Evolutionary conservation across 495 filamentous ascomycete genomes (phyloP).

Genomic region (Aspergillus hancockii): DNA sequence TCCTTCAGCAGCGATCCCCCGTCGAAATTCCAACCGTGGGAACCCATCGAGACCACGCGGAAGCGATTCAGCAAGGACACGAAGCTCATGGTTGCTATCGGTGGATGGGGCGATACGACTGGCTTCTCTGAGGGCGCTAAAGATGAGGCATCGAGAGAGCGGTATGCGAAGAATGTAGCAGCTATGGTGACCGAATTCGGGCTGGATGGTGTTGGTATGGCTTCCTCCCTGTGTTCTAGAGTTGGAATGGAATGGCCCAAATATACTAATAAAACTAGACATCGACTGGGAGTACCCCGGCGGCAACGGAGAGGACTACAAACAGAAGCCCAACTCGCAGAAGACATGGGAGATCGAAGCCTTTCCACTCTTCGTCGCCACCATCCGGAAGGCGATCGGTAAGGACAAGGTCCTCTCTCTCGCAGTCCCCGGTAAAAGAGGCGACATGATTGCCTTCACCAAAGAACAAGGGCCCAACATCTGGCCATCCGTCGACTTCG

Average conservation of each 20-base stretch:
- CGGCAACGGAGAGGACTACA: conserved; percentile 78
- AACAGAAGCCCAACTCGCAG: conserved; percentile 59
- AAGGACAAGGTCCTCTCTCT: conserved; percentile 64
- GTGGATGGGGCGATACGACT: conserved; percentile 69
- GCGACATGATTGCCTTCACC: conserved; percentile 76
- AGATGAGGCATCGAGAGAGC: conserved; percentile 49
- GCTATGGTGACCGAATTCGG: conserved; percentile 61
- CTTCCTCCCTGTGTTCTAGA: not conserved
- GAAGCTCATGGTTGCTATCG: conserved; percentile 69
- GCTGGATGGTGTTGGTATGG: conserved; percentile 58
- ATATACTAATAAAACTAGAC: conserved; percentile 46
- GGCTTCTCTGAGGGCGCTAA: conserved; percentile 62
- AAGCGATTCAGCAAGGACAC: conserved; percentile 59
- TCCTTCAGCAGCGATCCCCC: conserved; percentile 57
- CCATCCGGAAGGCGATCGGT: conserved; percentile 61
- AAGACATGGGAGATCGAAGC: conserved; percentile 63
- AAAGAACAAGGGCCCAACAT: conserved; percentile 62
- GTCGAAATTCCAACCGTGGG: conserved; percentile 57
- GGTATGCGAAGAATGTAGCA: conserved; percentile 65
- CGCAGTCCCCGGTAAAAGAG: conserved; percentile 65
- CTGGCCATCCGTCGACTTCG: conserved; percentile 64
- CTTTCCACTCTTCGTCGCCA: conserved; percentile 63
- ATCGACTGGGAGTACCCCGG: conserved; percentile 84
- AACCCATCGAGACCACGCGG: conserved; percentile 55
- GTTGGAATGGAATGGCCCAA: not conserved